Evolutionary conservation across 495 filamentous ascomycete genomes (phyloP), one percentile per base, ranked within the genome.

Genomic region (Apodospora peruviana): DNA sequence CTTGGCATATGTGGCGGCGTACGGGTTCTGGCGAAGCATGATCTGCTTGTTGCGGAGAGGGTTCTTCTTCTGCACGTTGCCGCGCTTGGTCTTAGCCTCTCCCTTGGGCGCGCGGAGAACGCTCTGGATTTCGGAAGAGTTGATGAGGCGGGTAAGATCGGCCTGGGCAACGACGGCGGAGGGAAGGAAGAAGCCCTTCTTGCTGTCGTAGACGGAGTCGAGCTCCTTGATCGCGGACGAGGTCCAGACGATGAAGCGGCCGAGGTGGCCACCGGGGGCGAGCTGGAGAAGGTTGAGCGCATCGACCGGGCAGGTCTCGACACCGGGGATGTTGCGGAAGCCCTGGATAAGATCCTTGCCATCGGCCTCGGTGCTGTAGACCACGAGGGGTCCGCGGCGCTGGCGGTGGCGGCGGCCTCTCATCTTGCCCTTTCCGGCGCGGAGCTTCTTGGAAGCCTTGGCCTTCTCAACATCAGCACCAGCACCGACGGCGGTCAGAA

Each of bases 191-290:
- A 90, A 98, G 82, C 96, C 91, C 78, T 90, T 91, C 88, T 98
- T 98, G 65, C 84, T 85, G 62, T 94, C 93, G 79, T 97, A 98
- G 81, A 98, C 85, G 69, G 79, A 78, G 76, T 97, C 90, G 51
- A 98, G 87, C 53, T 93, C 88, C 72, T 89, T 81, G 80, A 98
- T 96, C 44, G 93, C 93, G 52, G 89, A 81, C 50, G 94, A 96
- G 58, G 93, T 91, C 93, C 93, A 98, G 80, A 98, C 81, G 72
- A 97, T 81, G 83, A 98, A 98, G 66, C 93, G 94, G 62, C 93
- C 93, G 66, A 98, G 88, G 76, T 98, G 93, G 62, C 93, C 93
- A 81, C 93, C 93, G 50, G 93, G 93, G 56, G 93, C 93, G 67
- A 98, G 88, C 77, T 97, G 93, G 68, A 98, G 87, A 64, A 98